Conservation (phyloP, 176 grass and related monocot species). For the Urochloa ruziziensis region DNA sequence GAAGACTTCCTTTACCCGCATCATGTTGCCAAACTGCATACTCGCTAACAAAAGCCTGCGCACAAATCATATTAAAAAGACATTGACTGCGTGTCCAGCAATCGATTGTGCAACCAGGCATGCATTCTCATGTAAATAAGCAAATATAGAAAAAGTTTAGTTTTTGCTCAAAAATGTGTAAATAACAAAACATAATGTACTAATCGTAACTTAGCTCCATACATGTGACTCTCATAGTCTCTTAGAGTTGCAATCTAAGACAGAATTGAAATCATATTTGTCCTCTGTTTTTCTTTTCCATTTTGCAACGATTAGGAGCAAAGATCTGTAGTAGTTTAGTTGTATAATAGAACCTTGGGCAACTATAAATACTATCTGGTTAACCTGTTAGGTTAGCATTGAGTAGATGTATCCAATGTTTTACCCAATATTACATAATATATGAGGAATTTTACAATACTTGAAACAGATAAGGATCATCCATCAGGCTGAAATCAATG, state of each 20-base stretch:
- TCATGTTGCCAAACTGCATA: slow-evolving; percentile 83
- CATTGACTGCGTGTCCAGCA: background rate
- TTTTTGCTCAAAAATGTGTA: background rate
- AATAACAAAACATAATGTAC: background rate
- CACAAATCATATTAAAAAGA: background rate
- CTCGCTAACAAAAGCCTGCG: slow-evolving; percentile 94
- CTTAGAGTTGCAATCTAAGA: background rate
- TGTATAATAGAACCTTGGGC: background rate
- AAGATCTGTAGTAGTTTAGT: background rate
- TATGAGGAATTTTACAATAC: too few species aligned
- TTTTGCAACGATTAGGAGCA: background rate
- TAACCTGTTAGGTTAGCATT: background rate
- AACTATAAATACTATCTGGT: background rate
- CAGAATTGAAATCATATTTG: background rate
- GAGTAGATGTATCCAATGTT: background rate
- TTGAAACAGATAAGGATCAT: too few species aligned
- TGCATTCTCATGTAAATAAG: background rate
- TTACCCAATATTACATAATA: background rate
- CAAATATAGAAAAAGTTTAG: background rate
- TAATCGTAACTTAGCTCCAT: background rate
- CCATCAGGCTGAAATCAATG: too few species aligned
- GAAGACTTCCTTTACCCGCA: slow-evolving; percentile 81
- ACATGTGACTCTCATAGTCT: background rate
- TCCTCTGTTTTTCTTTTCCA: background rate
- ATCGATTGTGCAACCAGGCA: background rate